A percentile compares a stretch with the other conserved stretches of the same genome.
These are phyloP conservation scores for Blastobotrys americana DNA, from an alignment of 805 yeast species.

Conservation along the genomic window DNA sequence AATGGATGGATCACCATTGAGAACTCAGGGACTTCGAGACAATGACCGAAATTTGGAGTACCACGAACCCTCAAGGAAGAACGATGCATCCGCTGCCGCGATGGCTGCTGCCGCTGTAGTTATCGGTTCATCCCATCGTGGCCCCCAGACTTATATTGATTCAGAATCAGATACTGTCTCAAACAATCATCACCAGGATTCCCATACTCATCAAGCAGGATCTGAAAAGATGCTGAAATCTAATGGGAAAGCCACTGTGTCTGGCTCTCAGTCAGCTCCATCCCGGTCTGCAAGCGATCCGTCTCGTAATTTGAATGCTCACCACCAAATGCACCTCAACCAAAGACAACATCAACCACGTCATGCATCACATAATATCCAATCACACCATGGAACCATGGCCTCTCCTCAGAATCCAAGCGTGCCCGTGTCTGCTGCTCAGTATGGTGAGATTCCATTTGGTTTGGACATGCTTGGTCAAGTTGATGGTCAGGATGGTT, in stretches of 20 bases:
- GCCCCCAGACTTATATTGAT: background rate
- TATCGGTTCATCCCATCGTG: background rate
- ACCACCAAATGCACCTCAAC: constrained; percentile 13
- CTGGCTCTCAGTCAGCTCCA: no score
- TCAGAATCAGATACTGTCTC: background rate
- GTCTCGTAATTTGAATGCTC: background rate
- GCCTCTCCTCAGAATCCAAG: background rate
- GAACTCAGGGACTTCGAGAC: background rate
- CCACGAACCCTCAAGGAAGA: background rate
- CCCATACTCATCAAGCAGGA: background rate
- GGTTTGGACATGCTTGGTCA: constrained; percentile 1
- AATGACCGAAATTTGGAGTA: background rate
- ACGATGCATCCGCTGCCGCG: constrained; percentile 1
- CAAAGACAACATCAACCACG: constrained; percentile 21
- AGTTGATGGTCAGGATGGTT: background rate
- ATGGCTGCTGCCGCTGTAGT: constrained; percentile 1
- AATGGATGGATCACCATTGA: background rate
- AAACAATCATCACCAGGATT: background rate
- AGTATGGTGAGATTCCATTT: background rate
- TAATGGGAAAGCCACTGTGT: background rate
- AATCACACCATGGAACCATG: background rate
- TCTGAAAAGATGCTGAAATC: background rate
- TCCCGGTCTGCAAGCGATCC: constrained; percentile 1
- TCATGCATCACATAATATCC: background rate
- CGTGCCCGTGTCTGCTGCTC: background rate